Percentiles rank a stretch among this genome's conserved stretches.
Evolutionary conservation across 2,329 filamentous ascomycete species (phyloP).

Genomic region (Diaporthe capsici): DNA sequence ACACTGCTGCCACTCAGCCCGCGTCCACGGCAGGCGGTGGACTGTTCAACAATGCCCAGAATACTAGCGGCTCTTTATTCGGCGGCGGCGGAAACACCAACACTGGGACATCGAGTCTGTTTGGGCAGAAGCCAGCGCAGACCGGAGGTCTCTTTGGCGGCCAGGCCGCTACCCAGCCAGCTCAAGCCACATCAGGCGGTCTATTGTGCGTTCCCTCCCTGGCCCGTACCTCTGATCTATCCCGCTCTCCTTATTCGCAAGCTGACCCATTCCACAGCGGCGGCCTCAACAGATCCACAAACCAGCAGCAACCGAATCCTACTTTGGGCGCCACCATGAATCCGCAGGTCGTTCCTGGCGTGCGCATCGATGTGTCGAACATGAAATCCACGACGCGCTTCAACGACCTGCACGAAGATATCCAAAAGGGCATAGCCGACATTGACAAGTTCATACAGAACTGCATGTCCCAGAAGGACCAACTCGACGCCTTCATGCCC

Average conservation of each 20-base stretch:
- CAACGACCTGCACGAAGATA: conserved; percentile 86
- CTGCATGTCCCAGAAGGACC: conserved; percentile 83
- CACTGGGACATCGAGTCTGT: conserved; percentile 55
- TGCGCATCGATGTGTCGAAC: conserved; percentile 83
- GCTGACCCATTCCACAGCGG: conserved; percentile 23
- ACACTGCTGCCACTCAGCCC: conserved; percentile 36
- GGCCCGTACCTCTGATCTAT: not conserved
- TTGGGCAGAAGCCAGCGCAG: conserved; percentile 47
- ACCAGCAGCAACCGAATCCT: conserved; percentile 43
- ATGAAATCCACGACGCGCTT: conserved; percentile 91
- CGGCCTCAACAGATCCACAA: conserved; percentile 44
- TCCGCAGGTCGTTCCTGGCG: conserved; percentile 74
- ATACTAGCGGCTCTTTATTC: conserved; percentile 41
- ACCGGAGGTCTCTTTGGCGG: conserved; percentile 43
- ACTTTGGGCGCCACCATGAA: conserved; percentile 58
- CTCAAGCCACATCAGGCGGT: conserved; percentile 41
- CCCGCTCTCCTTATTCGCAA: conserved; percentile 24
- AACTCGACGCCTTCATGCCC: conserved; percentile 79
- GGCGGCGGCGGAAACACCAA: conserved; percentile 42
- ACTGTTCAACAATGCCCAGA: conserved; percentile 52
- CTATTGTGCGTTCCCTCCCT: conserved; percentile 46
- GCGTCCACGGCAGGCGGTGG: conserved; percentile 49
- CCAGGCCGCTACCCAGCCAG: conserved; percentile 40
- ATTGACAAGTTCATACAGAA: conserved; percentile 86
- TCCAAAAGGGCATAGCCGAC: conserved; percentile 82